phyloP scores from a whole-genome alignment of 768 basidiomycete genomes.

The Mycena filopes region DNA sequence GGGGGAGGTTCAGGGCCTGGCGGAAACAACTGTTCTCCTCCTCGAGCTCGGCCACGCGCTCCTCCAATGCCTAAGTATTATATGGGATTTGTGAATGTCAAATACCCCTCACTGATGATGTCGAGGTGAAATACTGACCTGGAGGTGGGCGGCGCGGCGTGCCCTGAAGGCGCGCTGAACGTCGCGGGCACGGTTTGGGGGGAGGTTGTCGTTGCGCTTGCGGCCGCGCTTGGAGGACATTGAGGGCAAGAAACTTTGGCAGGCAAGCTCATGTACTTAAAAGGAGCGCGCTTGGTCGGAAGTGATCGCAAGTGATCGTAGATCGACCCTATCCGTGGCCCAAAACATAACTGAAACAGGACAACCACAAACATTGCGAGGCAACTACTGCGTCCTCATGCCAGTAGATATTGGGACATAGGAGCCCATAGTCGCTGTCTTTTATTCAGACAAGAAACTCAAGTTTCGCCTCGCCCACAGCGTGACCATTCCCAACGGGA shows the following conservation, averaged over 20 bases:
- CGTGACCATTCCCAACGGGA: too few species aligned
- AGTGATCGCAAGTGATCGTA: slow-evolving; percentile 15
- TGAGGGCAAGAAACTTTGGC: slow-evolving; percentile 43
- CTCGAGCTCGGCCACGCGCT: slow-evolving; percentile 84
- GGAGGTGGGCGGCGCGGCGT: slow-evolving; percentile 86
- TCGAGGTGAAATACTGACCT: slow-evolving; percentile 56
- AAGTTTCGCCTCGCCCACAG: too few species aligned
- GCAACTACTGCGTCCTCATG: slow-evolving; percentile 21
- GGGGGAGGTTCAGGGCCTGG: slow-evolving; percentile 76
- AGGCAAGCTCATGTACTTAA: slow-evolving; percentile 55
- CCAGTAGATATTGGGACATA: slow-evolving; percentile 8
- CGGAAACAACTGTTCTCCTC: slow-evolving; percentile 84
- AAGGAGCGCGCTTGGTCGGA: slow-evolving; percentile 37
- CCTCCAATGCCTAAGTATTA: slow-evolving; percentile 81
- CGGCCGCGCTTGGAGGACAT: slow-evolving; percentile 92
- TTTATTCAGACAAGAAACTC: not conserved
- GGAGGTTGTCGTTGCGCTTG: slow-evolving; percentile 83
- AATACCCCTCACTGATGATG: slow-evolving; percentile 2
- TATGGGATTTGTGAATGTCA: slow-evolving; percentile 36
- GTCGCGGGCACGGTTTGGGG: slow-evolving; percentile 86
- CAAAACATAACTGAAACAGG: slow-evolving; percentile 21
- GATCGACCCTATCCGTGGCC: slow-evolving; percentile 13
- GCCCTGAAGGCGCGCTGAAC: slow-evolving; percentile 92
- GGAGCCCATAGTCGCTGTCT: not conserved
- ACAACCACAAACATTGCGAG: not conserved